Percentiles rank a stretch among this genome's conserved stretches.
These are phyloP conservation scores for Trichoderma hamatum DNA, from an alignment of 2,329 filamentous ascomycete genomes.

Conservation along the genomic window DNA sequence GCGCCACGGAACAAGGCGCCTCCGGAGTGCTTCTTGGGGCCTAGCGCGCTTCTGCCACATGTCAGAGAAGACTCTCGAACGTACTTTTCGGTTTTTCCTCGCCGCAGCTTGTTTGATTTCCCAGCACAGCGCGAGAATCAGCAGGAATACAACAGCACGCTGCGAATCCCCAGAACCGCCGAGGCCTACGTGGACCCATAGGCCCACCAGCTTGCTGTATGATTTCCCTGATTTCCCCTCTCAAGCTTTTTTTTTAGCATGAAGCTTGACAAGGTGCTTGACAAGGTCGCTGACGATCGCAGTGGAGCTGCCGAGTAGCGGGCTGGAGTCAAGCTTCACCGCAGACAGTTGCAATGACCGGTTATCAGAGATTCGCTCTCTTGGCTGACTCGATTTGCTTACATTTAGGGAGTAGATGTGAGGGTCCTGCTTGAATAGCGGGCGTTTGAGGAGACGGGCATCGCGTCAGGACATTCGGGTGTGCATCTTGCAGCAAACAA, in stretches of 20 bases:
- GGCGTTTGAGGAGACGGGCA: neutral
- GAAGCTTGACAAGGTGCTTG: neutral
- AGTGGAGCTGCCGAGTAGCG: constrained; percentile 11
- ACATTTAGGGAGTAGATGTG: neutral
- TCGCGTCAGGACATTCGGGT: neutral
- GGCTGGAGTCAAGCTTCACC: neutral
- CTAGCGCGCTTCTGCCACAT: constrained; percentile 13
- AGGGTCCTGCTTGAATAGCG: constrained; percentile 3
- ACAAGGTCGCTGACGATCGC: constrained; percentile 13
- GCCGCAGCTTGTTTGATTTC: neutral
- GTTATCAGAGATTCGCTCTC: constrained; percentile 3
- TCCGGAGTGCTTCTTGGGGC: constrained; percentile 16
- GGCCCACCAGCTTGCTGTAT: neutral
- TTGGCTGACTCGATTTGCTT: constrained; percentile 10
- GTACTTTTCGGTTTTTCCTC: neutral
- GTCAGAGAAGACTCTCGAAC: constrained; percentile 19
- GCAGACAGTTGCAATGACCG: constrained; percentile 9
- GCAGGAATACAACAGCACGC: neutral
- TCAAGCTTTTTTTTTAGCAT: constrained; percentile 6
- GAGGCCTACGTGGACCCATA: neutral
- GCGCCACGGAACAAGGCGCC: constrained; percentile 7
- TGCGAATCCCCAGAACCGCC: neutral
- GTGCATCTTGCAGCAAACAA: constrained; percentile 8
- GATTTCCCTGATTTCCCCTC: constrained; percentile 22
- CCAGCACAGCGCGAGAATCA: neutral